phyloP scores from a whole-genome alignment of 176 grass and related monocot genomes.

The Cenchrus purpureus region DNA sequence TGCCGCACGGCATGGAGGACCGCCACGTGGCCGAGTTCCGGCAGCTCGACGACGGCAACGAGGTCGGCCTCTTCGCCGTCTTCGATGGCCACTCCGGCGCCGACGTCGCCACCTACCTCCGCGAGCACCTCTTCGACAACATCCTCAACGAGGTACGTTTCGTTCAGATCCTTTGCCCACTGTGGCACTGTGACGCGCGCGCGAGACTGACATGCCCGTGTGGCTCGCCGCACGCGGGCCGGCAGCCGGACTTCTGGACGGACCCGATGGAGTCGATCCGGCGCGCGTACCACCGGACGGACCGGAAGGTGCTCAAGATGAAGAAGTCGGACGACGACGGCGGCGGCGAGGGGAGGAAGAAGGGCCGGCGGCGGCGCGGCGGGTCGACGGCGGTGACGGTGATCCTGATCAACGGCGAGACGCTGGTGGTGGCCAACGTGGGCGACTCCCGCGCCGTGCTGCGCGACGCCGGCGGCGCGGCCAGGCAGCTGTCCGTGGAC shows the following conservation, averaged over 20 bases:
- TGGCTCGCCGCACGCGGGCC: too few relatives aligned
- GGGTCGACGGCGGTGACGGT: conserved; percentile 45
- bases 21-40: conserved; percentile 55
- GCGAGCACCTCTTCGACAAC: conserved; percentile 65
- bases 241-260: conserved; percentile 65
- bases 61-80: conserved; percentile 73
- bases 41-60: conserved; percentile 50
- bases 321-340: neutral
- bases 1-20: conserved; percentile 70
- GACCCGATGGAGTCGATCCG: conserved; percentile 62
- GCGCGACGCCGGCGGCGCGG: conserved; percentile 37
- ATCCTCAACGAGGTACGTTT: conserved; percentile 51
- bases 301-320: conserved; percentile 56
- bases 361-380: conserved; percentile 13
- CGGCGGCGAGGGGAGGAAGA: neutral
- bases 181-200: neutral
- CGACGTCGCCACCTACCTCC: conserved; percentile 61
- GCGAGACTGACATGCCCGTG: too few relatives aligned
- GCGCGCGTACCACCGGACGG: conserved; percentile 53
- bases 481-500: conserved; percentile 65
- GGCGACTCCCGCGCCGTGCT: conserved; percentile 67
- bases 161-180: neutral
- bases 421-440: conserved; percentile 55
- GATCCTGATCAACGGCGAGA: conserved; percentile 64
- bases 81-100: conserved; percentile 67